Conservation (phyloP, 108 stramenopile genomes). For the Conticribra weissflogii region DNA sequence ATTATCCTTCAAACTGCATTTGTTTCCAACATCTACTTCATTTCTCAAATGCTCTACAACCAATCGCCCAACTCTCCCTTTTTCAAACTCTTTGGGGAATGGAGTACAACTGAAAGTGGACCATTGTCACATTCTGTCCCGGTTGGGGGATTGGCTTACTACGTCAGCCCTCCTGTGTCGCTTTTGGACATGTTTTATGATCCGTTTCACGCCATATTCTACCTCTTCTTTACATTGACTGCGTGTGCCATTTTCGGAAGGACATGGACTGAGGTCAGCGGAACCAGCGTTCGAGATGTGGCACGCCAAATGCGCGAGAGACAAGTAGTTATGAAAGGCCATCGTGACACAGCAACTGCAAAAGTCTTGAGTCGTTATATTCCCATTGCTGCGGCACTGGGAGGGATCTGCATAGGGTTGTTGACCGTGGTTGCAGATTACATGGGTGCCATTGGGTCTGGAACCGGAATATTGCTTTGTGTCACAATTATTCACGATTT, state of each 20-base stretch:
- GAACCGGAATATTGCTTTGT: constrained; percentile 96
- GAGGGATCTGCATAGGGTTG: constrained; percentile 99
- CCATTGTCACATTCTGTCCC: constrained; percentile 86
- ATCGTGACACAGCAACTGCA: constrained; percentile 94
- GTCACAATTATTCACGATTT: constrained; percentile 99
- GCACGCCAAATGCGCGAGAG: constrained; percentile 98
- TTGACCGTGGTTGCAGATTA: constrained; percentile 97
- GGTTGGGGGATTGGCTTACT: constrained; percentile 98
- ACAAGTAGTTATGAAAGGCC: constrained; percentile 99
- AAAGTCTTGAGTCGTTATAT: constrained; percentile 97
- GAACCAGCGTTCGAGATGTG: constrained; percentile 96
- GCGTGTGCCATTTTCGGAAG: constrained; percentile 98
- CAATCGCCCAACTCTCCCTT: constrained; percentile 93
- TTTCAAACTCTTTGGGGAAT: constrained; percentile 95
- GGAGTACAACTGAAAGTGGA: constrained; percentile 76
- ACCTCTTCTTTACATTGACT: constrained; percentile 96
- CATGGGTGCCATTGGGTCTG: constrained; percentile 91
- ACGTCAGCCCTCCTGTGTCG: constrained; percentile 95
- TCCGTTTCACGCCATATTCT: constrained; percentile 98
- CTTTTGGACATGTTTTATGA: constrained; percentile 94
- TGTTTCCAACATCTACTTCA: constrained; percentile 98
- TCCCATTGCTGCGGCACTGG: constrained; percentile 98
- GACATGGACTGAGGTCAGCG: constrained; percentile 99
- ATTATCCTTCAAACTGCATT: constrained; percentile 99
- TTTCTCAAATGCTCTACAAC: constrained; percentile 98